phyloP scores from a whole-genome alignment of 83 land plant genomes.

The Thuja plicata region DNA sequence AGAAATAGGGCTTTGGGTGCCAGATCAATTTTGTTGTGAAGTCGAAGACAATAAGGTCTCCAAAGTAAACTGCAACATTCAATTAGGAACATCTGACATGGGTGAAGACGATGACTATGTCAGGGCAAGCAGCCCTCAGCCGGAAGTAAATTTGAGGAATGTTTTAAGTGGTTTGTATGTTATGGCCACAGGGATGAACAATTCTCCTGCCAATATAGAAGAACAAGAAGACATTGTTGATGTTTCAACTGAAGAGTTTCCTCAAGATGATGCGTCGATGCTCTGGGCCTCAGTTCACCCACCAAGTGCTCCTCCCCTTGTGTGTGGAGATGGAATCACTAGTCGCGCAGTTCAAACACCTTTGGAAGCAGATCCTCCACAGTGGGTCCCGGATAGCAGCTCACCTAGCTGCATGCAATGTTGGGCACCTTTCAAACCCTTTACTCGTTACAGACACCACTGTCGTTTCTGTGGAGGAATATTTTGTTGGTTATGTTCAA shows the following conservation, averaged over 20 bases:
- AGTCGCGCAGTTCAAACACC: conserved; percentile 48
- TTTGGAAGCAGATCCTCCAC: conserved; percentile 89
- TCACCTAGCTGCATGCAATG: conserved; percentile 82
- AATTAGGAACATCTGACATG: conserved; percentile 36
- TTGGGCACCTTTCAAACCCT: conserved; percentile 64
- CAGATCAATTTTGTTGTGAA: neutral
- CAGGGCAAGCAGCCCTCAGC: conserved; percentile 10
- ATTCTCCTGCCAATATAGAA: conserved; percentile 1
- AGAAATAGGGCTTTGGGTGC: conserved; percentile 8
- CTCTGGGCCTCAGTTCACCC: conserved; percentile 56
- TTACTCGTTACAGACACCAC: conserved; percentile 87
- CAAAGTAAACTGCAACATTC: conserved; percentile 24
- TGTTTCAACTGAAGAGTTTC: conserved; percentile 45
- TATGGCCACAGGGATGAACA: conserved; percentile 51
- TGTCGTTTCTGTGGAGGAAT: conserved; percentile 95
- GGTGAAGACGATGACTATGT: conserved; percentile 12
- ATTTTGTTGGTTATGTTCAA: conserved; percentile 76
- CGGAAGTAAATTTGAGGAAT: conserved; percentile 71
- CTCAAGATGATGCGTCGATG: conserved; percentile 37
- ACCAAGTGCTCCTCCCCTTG: conserved; percentile 86
- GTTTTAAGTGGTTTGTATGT: conserved; percentile 62
- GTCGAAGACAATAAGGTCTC: neutral
- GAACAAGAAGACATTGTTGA: conserved; percentile 21
- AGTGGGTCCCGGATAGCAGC: conserved; percentile 89
- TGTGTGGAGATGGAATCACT: conserved; percentile 35